A percentile compares a stretch with the other conserved stretches of the same genome.
Evolutionary conservation across 176 grass and related monocot genomes (phyloP).

Genomic region (Phyllostachys edulis): DNA sequence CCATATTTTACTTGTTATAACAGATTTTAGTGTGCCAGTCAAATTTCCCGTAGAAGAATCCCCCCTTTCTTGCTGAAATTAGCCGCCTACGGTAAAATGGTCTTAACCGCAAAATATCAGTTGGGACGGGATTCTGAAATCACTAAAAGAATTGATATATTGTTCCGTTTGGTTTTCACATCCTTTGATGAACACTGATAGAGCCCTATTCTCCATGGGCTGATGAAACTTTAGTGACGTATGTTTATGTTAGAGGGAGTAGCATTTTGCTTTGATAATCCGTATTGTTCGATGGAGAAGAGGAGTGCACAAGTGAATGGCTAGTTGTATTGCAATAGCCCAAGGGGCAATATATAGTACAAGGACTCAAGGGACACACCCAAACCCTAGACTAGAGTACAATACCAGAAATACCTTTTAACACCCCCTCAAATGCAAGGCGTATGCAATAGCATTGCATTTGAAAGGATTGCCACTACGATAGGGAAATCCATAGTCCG

Average conservation of each 20-base stretch:
- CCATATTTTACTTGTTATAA: not conserved
- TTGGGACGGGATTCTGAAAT: not conserved
- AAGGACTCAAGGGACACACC: too few relatives aligned
- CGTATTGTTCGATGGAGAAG: too few relatives aligned
- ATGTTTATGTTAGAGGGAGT: not conserved
- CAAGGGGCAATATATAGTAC: too few relatives aligned
- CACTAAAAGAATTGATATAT: not conserved
- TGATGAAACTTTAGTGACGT: too few relatives aligned
- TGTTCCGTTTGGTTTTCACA: conserved; percentile 4
- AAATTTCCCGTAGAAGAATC: not conserved
- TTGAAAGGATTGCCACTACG: too few relatives aligned
- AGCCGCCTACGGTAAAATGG: not conserved
- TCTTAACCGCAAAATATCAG: not conserved
- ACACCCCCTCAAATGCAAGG: too few relatives aligned
- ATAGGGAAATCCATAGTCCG: too few relatives aligned
- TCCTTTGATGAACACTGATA: not conserved
- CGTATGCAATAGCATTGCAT: too few relatives aligned
- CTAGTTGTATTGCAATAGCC: too few relatives aligned
- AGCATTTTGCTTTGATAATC: not conserved
- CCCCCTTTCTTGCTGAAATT: not conserved
- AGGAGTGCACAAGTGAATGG: too few relatives aligned
- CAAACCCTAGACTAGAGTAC: too few relatives aligned
- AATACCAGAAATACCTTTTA: too few relatives aligned
- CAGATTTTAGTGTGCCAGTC: not conserved
- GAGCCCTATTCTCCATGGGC: not conserved